phyloP scores from a whole-genome alignment of 257 asterid species.

The Forsythia viridissima region DNA sequence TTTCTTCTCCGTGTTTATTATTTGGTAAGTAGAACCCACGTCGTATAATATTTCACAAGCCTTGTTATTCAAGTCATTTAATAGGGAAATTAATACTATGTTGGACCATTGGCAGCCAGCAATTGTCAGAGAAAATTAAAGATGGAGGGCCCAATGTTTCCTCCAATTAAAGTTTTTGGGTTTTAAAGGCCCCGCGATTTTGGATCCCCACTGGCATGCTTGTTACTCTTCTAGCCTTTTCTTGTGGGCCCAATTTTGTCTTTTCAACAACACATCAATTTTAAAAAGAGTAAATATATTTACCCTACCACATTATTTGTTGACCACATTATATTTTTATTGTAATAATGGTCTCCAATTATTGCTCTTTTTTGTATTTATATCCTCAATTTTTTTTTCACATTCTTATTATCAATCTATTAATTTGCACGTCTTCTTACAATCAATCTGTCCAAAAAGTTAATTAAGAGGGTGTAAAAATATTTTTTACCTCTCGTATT shows the following conservation, averaged over 20 bases:
- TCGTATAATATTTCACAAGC: conserved; percentile 13
- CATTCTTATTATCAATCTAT: too few relatives aligned
- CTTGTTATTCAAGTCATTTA: conserved; percentile 27
- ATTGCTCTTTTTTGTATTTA: too few relatives aligned
- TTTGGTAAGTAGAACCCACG: conserved; percentile 21
- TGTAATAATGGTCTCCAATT: too few relatives aligned
- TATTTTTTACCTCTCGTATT: too few relatives aligned
- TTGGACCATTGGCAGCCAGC: conserved; percentile 56
- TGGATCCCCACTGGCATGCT: conserved; percentile 16
- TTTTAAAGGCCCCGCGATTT: conserved; percentile 26
- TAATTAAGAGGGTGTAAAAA: too few relatives aligned
- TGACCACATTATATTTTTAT: too few relatives aligned
- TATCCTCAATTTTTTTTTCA: too few relatives aligned
- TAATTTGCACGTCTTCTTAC: too few relatives aligned
- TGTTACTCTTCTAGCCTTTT: background rate
- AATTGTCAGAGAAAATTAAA: conserved; percentile 32
- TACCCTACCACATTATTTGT: too few relatives aligned
- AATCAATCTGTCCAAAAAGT: too few relatives aligned
- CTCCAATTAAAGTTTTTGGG: conserved; percentile 25
- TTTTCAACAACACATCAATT: conserved; percentile 4
- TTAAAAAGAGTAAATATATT: background rate
- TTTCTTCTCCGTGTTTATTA: background rate
- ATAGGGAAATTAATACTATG: conserved; percentile 27
- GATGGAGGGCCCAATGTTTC: conserved; percentile 38
- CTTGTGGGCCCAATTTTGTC: conserved; percentile 36